These are phyloP conservation scores for Lactarius psammicola DNA, from an alignment of 768 basidiomycete species.

Conservation along the genomic window DNA sequence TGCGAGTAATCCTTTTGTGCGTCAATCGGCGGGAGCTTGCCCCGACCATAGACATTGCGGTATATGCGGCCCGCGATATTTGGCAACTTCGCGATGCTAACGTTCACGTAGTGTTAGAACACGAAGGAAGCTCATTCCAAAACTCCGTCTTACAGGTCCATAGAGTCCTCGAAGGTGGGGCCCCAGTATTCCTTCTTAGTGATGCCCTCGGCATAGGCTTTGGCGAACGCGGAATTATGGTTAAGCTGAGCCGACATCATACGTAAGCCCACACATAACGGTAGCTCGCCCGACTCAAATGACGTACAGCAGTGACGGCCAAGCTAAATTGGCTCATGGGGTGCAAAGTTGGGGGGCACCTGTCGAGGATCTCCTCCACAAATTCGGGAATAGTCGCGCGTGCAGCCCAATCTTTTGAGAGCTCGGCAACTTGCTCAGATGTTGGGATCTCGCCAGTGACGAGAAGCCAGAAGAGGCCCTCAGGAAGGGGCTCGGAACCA, in stretches of 20 bases:
- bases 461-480: slow-evolving; percentile 93
- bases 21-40: slow-evolving; percentile 87
- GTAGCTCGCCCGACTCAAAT: not conserved
- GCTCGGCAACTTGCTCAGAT: slow-evolving; percentile 77
- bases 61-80: slow-evolving; percentile 94
- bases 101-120: not conserved
- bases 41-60: slow-evolving; percentile 82
- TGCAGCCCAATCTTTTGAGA: slow-evolving; percentile 94
- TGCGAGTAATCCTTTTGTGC: slow-evolving; percentile 80
- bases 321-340: slow-evolving; percentile 99
- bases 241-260: slow-evolving; percentile 53
- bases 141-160: slow-evolving; percentile 63
- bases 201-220: slow-evolving; percentile 89
- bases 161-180: slow-evolving; percentile 84
- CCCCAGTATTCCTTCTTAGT: slow-evolving; percentile 98
- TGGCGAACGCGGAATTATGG: slow-evolving; percentile 95
- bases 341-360: slow-evolving; percentile 90
- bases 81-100: slow-evolving; percentile 91
- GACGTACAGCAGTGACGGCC: slow-evolving; percentile 85
- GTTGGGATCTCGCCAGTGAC: slow-evolving; percentile 95
- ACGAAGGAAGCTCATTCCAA: not conserved
- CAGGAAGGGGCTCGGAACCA: slow-evolving; percentile 88
- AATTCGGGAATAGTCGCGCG: slow-evolving; percentile 88
- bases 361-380: slow-evolving; percentile 94
- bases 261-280: slow-evolving; percentile 16